Evolutionary conservation across 768 basidiomycete species (phyloP).

Genomic region (Gloeopeniophorella convolvens): DNA sequence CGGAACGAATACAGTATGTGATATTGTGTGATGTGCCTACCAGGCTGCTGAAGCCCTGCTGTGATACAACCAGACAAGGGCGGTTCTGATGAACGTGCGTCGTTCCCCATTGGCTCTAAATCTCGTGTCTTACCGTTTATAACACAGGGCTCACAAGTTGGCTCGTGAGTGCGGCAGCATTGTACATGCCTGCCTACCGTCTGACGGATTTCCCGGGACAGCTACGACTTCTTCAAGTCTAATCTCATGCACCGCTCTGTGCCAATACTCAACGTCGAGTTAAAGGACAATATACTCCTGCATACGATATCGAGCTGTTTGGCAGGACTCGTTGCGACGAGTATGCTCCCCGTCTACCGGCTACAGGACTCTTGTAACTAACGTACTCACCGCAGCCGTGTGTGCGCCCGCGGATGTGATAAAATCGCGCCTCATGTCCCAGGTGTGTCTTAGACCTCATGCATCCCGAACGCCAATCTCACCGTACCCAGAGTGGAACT

Average conservation of each 20-base stretch:
- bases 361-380: background rate
- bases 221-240: constrained; percentile 74
- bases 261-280: constrained; percentile 51
- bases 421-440: constrained; percentile 70
- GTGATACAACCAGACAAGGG: constrained; percentile 53
- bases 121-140: constrained; percentile 4
- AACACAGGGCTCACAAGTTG: constrained; percentile 67
- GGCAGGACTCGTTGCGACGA: constrained; percentile 73
- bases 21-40: background rate
- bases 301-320: constrained; percentile 61
- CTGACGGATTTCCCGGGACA: constrained; percentile 25
- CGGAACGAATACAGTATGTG: constrained; percentile 66
- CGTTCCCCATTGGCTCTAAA: constrained; percentile 13
- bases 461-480: background rate
- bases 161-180: constrained; percentile 51
- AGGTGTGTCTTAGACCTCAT: constrained; percentile 35
- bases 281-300: constrained; percentile 59
- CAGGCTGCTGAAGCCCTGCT: constrained; percentile 7
- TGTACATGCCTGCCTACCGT: background rate
- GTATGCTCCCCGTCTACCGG: constrained; percentile 35
- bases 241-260: constrained; percentile 45
- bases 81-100: constrained; percentile 71
- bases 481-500: constrained; percentile 40
- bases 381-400: constrained; percentile 44
- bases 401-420: constrained; percentile 77